A percentile compares a stretch with the other conserved stretches of the same genome.
Evolutionary conservation across 768 basidiomycete species (phyloP).

Genomic region (Pisolithus albus): DNA sequence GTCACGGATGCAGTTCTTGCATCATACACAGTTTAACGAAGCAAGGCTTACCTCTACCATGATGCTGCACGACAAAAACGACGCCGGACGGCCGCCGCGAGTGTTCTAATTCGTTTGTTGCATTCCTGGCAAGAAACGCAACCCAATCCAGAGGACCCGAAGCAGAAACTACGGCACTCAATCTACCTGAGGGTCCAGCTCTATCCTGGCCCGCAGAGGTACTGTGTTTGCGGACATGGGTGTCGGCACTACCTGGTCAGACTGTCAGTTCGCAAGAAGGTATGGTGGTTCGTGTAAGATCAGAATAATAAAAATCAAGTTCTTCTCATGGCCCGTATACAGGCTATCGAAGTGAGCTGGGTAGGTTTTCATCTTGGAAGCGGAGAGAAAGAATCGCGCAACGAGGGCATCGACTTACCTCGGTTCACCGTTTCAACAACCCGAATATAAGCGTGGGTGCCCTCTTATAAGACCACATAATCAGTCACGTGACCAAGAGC

Average conservation of each 20-base stretch:
- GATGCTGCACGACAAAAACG: background rate
- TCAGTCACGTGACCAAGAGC: constrained; percentile 19
- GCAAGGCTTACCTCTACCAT: constrained; percentile 12
- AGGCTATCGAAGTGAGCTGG: constrained; percentile 64
- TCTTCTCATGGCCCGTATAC: constrained; percentile 48
- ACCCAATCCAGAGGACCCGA: no score
- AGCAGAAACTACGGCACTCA: no score
- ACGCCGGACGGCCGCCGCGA: no score
- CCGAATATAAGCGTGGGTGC: no score
- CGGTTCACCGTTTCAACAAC: no score
- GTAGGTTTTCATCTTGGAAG: constrained; percentile 32
- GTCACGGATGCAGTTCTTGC: constrained; percentile 47
- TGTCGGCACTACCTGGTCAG: no score
- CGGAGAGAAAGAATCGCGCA: background rate
- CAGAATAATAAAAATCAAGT: constrained; percentile 27
- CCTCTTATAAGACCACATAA: constrained; percentile 3
- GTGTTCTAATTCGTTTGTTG: no score
- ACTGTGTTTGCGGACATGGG: no score
- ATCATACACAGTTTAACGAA: constrained; percentile 29
- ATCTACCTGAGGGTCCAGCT: no score
- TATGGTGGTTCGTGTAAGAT: constrained; percentile 12
- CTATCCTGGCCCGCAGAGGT: no score
- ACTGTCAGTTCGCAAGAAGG: background rate
- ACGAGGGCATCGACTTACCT: background rate
- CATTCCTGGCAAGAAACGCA: no score